Evolutionary conservation across 192 early-diverging fungal genomes (phyloP), one percentile per base, ranked within the genome.

Genomic region (Obelidium mucronatum): DNA sequence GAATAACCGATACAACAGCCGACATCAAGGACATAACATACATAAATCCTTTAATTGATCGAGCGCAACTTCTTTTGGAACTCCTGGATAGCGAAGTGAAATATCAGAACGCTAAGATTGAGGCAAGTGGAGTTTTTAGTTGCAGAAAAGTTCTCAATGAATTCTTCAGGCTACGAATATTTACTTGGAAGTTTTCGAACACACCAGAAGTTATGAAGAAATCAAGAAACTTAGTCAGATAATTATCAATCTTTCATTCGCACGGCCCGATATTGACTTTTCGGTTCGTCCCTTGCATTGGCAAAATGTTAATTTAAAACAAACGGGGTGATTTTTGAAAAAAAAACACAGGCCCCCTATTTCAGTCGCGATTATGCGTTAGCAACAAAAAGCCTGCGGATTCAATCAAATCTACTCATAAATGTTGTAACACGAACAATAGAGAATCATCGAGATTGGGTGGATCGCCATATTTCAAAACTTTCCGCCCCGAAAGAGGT

Each of bases 171-270:
- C 77, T 26, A 64, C 84, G 24, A 87, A 87, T 51, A 48, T 42
- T 22, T 89, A 87, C 75, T 28, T 89, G 70, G 87, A 89, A 58
- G 74, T 76, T 6, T 85, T 78, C 65, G 87, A 89, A 69, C 81
- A 89, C 58, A 76, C 75, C 5, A 22, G n/a, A 3, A 73, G 74
- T 44, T 42, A 53, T 13, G 58, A 56, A 8, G 54, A 64, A 40
- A 80, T 83, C n/a, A 55, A 65, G 30, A 69, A 78, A 53, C 33
- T 84, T 6, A 67, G 70, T 1, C 87, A 89, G 69, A 70, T 84
- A 2, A 79, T 89, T 6, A 78, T 78, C 6, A 75, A 86, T 55
- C 24, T 87, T 2, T 60, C 82, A n/a, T 70, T 81, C 36, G 24
- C 51, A 3, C 62, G 80, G 30, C 87, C 87, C 4, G n/a, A 39